phyloP scores from a whole-genome alignment of 768 basidiomycete species.

The Tylopilus cervinicoccineus region DNA sequence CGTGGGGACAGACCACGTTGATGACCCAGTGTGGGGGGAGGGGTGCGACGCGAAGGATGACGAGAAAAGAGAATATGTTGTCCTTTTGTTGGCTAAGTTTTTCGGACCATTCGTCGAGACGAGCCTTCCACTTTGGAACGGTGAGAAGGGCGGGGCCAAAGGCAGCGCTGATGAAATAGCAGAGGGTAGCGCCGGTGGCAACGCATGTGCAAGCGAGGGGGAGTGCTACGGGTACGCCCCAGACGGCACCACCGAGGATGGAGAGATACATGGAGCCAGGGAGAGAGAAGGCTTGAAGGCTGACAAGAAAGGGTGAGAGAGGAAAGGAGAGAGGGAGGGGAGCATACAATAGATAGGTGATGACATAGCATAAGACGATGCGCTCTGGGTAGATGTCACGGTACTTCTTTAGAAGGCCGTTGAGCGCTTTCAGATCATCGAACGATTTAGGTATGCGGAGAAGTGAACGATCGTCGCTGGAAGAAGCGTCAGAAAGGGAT shows the following conservation, averaged over 20 bases:
- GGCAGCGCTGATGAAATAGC: conserved; percentile 88
- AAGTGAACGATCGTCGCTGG: conserved; percentile 67
- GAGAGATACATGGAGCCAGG: conserved; percentile 98
- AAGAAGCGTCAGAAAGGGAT: conserved; percentile 7
- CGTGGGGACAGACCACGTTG: conserved; percentile 88
- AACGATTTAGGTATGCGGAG: conserved; percentile 89
- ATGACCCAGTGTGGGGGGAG: conserved; percentile 97
- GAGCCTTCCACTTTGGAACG: conserved; percentile 78
- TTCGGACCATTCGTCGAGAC: conserved; percentile 76
- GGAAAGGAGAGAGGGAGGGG: conserved; percentile 1
- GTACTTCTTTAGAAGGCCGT: conserved; percentile 86
- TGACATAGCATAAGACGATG: conserved; percentile 83
- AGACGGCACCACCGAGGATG: conserved; percentile 93
- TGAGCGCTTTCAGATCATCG: conserved; percentile 79
- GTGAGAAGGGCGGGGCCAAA: conserved; percentile 90
- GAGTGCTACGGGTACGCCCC: conserved; percentile 83
- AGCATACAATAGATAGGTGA: conserved; percentile 88
- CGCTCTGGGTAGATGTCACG: conserved; percentile 82
- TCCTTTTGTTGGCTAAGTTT: conserved; percentile 77
- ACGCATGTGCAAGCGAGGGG: conserved; percentile 92
- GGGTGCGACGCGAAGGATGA: conserved; percentile 92
- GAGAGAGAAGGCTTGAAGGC: conserved; percentile 93
- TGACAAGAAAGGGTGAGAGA: conserved; percentile 30
- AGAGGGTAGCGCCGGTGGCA: conserved; percentile 84
- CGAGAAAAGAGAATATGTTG: conserved; percentile 88